Conservation (phyloP, 768 basidiomycete species). For the Termitomyces sp. region DNA sequence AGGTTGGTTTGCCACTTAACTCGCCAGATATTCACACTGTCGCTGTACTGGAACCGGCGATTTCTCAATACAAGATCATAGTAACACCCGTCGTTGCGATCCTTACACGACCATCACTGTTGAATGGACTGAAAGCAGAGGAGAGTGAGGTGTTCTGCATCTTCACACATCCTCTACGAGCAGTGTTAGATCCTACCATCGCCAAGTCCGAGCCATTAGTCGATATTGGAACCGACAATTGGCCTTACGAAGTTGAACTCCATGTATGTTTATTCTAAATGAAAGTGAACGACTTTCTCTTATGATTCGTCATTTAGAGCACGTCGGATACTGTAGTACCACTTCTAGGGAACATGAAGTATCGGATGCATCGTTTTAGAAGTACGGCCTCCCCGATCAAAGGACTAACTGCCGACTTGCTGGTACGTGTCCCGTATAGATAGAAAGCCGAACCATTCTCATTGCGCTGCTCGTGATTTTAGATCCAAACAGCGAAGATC, state of each 20-base stretch:
- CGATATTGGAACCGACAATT: conserved; percentile 57
- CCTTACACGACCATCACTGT: conserved; percentile 46
- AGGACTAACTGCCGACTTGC: conserved; percentile 77
- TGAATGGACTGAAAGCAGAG: conserved; percentile 47
- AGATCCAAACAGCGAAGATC: conserved; percentile 66
- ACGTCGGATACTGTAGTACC: conserved; percentile 44
- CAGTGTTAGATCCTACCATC: conserved; percentile 57
- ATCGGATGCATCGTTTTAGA: conserved; percentile 83
- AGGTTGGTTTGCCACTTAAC: conserved; percentile 62
- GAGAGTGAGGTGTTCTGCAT: conserved; percentile 72
- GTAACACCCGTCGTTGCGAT: conserved; percentile 79
- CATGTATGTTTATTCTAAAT: conserved; percentile 40
- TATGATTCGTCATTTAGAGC: conserved; percentile 33
- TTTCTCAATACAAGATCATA: conserved; percentile 61
- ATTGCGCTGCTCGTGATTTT: background rate
- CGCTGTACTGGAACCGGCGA: conserved; percentile 57
- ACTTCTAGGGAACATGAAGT: conserved; percentile 45
- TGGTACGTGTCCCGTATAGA: conserved; percentile 39
- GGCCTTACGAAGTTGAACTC: conserved; percentile 71
- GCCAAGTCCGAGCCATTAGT: conserved; percentile 45
- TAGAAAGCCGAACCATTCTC: background rate
- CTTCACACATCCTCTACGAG: conserved; percentile 75
- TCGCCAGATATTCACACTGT: conserved; percentile 55
- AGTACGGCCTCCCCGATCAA: conserved; percentile 76
- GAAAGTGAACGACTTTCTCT: background rate